Conservation (phyloP, 2,329 filamentous ascomycete species). For the Fusarium vanettenii region DNA sequence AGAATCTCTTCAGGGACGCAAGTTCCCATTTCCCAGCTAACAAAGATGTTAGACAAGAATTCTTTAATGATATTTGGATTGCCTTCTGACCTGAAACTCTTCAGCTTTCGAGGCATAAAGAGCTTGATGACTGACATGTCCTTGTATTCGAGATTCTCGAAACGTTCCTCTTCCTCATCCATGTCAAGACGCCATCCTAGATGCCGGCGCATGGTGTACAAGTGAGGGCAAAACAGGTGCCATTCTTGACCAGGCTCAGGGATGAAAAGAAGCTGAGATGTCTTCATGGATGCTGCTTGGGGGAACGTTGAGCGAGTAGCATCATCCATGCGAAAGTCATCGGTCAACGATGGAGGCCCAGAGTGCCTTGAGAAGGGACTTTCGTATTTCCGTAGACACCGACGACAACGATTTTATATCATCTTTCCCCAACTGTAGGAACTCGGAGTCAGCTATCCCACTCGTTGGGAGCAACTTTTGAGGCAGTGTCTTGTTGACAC, state of each 20-base stretch:
- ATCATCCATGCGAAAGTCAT: not conserved
- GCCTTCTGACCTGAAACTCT: not conserved
- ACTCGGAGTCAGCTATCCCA: not conserved
- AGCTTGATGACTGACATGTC: not conserved
- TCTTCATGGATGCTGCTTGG: not conserved
- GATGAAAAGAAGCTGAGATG: not conserved
- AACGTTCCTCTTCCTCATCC: not conserved
- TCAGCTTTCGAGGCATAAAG: not conserved
- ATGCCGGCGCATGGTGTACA: not conserved
- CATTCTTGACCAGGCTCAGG: no score
- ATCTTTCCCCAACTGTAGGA: not conserved
- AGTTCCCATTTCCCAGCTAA: not conserved
- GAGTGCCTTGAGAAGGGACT: not conserved
- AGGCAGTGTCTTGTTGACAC: not conserved
- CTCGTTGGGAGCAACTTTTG: no score
- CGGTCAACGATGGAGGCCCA: not conserved
- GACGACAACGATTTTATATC: not conserved
- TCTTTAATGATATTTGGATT: not conserved
- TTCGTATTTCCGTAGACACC: not conserved
- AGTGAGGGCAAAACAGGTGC: not conserved
- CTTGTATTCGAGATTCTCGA: not conserved
- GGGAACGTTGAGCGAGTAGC: not conserved
- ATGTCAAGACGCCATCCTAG: not conserved
- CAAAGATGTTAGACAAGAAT: not conserved
- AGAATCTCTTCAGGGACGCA: not conserved